phyloP scores from a whole-genome alignment of 345 rosid genomes.

The Eucalyptus marginata region DNA sequence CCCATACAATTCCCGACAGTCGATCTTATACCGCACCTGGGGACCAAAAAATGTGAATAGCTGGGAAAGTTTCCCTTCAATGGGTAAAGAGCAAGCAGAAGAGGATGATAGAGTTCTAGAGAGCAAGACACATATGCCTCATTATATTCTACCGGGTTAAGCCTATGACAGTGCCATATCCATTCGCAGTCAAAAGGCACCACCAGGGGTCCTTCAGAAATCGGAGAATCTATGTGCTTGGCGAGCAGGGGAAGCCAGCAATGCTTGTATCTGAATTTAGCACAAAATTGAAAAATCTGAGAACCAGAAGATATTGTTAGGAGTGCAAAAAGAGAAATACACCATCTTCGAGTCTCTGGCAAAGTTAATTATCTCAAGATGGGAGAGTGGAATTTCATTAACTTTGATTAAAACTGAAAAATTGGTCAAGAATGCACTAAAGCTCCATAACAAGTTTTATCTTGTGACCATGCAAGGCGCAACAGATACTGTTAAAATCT shows the following conservation, averaged over 20 bases:
- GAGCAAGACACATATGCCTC: neutral
- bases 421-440: neutral
- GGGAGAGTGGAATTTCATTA: neutral
- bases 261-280: conserved; percentile 55
- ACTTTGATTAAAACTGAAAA: neutral
- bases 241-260: conserved; percentile 95
- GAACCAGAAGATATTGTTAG: neutral
- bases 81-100: neutral
- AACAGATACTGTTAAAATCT: neutral
- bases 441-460: neutral
- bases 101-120: neutral
- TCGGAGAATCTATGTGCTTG: conserved; percentile 17
- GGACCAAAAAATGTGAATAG: neutral
- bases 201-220: conserved; percentile 45
- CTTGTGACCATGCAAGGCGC: neutral
- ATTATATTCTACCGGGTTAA: conserved; percentile 58
- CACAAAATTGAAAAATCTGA: neutral
- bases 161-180: conserved; percentile 98
- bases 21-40: conserved; percentile 65
- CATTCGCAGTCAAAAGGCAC: conserved; percentile 95
- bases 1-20: conserved; percentile 63
- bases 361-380: neutral
- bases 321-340: neutral
- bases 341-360: neutral
- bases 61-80: neutral